Evolutionary conservation across 2,329 filamentous ascomycete genomes (phyloP), one percentile per base, ranked within the genome.

Genomic region (Fusarium setosum): DNA sequence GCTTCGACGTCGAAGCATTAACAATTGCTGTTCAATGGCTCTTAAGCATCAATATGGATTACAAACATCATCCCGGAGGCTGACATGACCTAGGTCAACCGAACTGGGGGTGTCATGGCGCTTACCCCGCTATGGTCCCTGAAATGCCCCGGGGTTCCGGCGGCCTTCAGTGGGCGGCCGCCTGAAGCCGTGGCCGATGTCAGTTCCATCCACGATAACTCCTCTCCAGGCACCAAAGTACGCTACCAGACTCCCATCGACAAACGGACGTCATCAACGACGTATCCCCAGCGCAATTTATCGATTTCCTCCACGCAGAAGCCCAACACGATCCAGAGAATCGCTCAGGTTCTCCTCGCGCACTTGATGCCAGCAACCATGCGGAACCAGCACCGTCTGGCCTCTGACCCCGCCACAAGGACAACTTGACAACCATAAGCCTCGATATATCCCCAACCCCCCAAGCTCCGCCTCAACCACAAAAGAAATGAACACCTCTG

Each of bases 401-500:
- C 65, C 52, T 67, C 66, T 56, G 57, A 72, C 65, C 65, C 72
- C 67, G 66, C 66, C 70, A 64, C 61, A 21, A 59, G 59, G 40
- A 67, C 69, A 63, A 69, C 69, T 64, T 73, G 71, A 74, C 67
- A 65, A 68, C 56, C 49, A 51, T 35, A 50, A 54, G 35, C 50
- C 47, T 41, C n/a, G n/a, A n/a, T n/a, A n/a, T n/a, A n/a, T n/a
- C 31, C 60, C 44, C 32, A 34, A 61, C 50, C 49, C 40, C 44
- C 48, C 52, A 48, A n/a, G 55, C 40, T 51, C 38, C 57, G 52
- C 58, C 52, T 57, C 42, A 42, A n/a, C 48, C 53, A 42, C 49
- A 29, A 59, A 59, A n/a, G n/a, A n/a, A 48, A 83, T 82, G 80
- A 79, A 76, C 63, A 67, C 74, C 41, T 74, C 81, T 44, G 81